Base-by-base conservation (phyloP, 176 grass and related monocot genomes). In the Lolium multiflorum region DNA sequence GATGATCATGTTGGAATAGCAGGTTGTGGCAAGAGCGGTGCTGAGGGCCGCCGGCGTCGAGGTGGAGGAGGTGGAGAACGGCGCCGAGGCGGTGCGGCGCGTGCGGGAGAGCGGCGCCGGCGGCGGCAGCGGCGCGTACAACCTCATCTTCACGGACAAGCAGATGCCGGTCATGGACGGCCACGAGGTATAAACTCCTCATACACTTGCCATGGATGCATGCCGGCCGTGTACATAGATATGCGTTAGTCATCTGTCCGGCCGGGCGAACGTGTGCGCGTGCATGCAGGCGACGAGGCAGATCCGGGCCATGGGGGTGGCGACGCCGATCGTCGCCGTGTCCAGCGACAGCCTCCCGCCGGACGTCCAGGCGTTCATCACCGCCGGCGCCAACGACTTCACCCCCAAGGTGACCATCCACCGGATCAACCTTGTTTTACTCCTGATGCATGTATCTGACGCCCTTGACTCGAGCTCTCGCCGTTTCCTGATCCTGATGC, bases 161-260 rank as follows among this genome's bases (percentile, higher is more conserved):
- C 77, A 90, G 60, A 92, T 93, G 94, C 87, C 94, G 3, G 74
- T 78, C 77, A 88, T 93, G 91, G 84, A 96, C 72, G 94, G 91
- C 1, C 91, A 78, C 82, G 94, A 96, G 89, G 94, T 96, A 59
- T 18, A 11, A n/a, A n/a, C n/a, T n/a, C n/a, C n/a, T n/a, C 47
- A n/a, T n/a, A n/a, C n/a, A n/a, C n/a, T n/a, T n/a, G n/a, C n/a
- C n/a, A n/a, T n/a, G n/a, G n/a, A n/a, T n/a, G n/a, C n/a, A n/a
- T n/a, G n/a, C n/a, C n/a, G n/a, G n/a, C n/a, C n/a, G n/a, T n/a
- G n/a, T n/a, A n/a, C n/a, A n/a, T n/a, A n/a, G n/a, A n/a, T 69
- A 21, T n/a, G 6, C 16, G 8, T 11, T 28, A 2, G 16, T 4
- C 11, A 41, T 39, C 38, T 16, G 8, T 4, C 4, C 38, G 7